Conservation (phyloP, 768 basidiomycete species). For the Leccinum rimulosum region DNA sequence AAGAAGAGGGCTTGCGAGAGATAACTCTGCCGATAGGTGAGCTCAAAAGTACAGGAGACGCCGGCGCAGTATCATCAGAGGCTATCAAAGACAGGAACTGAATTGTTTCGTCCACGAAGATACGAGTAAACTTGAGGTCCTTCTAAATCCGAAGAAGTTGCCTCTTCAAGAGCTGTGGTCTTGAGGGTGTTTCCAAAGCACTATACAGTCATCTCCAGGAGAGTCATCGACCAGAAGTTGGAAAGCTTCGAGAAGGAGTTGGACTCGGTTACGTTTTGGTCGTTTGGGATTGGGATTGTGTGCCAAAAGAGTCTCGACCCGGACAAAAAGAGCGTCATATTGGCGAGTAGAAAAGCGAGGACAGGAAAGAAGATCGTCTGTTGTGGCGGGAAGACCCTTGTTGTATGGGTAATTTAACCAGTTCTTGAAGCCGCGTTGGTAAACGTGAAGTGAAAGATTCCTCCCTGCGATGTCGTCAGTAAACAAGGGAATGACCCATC, state of each 20-base stretch:
- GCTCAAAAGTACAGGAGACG: constrained; percentile 27
- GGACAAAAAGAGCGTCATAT: constrained; percentile 65
- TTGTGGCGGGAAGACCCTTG: constrained; percentile 27
- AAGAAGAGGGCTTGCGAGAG: constrained; percentile 33
- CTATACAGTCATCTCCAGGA: constrained; percentile 34
- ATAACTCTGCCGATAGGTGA: constrained; percentile 36
- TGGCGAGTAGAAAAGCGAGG: constrained; percentile 68
- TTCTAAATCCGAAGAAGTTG: constrained; percentile 22
- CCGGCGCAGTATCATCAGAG: constrained; percentile 34
- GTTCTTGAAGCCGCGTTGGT: constrained; percentile 68
- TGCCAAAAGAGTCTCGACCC: constrained; percentile 55
- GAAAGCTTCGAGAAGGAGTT: constrained; percentile 63
- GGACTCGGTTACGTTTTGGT: constrained; percentile 52
- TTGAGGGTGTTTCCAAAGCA: constrained; percentile 57
- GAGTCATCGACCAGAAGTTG: constrained; percentile 35
- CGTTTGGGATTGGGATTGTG: constrained; percentile 25
- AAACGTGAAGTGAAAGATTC: constrained; percentile 54
- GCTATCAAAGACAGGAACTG: constrained; percentile 49
- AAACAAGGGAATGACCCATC: background rate
- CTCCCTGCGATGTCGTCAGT: constrained; percentile 42
- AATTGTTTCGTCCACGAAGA: constrained; percentile 72
- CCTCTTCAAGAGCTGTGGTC: constrained; percentile 35
- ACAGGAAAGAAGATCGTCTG: constrained; percentile 50
- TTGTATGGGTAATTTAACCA: constrained; percentile 71
- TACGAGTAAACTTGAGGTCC: constrained; percentile 42